Evolutionary conservation across 441 rosid species (phyloP), one percentile per base, ranked within the genome.

Genomic region (Mallotus repandus): DNA sequence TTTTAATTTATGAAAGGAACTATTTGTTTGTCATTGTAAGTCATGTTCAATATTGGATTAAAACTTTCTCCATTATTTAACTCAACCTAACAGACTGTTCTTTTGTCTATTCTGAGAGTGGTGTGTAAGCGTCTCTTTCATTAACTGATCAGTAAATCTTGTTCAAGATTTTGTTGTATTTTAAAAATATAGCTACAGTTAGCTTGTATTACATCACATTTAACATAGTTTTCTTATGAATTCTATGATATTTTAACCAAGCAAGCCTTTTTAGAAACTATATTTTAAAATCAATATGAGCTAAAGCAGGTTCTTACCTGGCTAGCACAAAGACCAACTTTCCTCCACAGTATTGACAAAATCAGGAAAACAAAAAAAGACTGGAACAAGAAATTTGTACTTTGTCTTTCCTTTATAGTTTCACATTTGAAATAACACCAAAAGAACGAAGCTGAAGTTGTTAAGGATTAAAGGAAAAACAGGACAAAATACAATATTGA

Each of bases 101-200:
- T 53, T 45, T 66, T 57, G 71, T 74, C 65, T 18, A 21, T 54
- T 72, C 54, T 13, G 45, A 25, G 43, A 52, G 19, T 68, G 19
- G 54, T 22, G 69, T 74, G 74, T 65, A 60, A 76, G 68, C 59
- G 85, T 85, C 89, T 62, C 61, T 80, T 75, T 82, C 84, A 49
- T 57, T 0, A 54, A 70, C 58, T 70, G 65, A 63, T 74, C 72
- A 43, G 66, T 64, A 75, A 72, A 84, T 87, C 89, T 71, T 29
- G 32, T 62, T 49, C 55, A 79, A 84, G 84, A 81, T 81, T 71
- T 81, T 66, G n/a, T 60, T 73, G 55, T 14, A 58, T 70, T 57
- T 67, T 65, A 60, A 72, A 38, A 55, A 70, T 66, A 71, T 29
- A 59, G 38, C 58, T n/a, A 66, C 58, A 53, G 69, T 78, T 66